Conservation (phyloP, 169 alveolate genomes). For the Eimeria brunetti region DNA sequence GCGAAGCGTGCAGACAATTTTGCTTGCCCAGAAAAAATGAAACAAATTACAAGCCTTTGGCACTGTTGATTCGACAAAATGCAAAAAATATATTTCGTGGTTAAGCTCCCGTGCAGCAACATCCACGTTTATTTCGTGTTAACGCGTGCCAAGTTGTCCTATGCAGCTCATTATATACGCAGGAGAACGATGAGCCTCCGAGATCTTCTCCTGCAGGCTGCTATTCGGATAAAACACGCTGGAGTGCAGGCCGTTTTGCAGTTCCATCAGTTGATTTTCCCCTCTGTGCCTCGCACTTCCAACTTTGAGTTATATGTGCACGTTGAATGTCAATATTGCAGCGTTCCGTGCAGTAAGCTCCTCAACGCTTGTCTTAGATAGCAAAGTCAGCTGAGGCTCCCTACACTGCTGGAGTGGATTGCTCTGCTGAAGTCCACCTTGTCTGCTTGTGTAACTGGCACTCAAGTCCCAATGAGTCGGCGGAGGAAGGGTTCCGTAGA, state of each 20-base stretch:
- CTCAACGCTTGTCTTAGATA: not conserved
- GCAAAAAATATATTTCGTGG: not conserved
- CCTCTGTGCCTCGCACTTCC: not conserved
- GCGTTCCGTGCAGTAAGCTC: not conserved
- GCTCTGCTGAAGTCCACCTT: conserved; percentile 59
- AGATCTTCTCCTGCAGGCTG: not conserved
- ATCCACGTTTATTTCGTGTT: not conserved
- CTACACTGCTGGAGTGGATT: not conserved
- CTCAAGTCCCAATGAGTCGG: conserved; percentile 1
- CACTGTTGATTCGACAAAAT: not conserved
- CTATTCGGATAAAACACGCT: not conserved
- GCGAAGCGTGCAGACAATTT: not conserved
- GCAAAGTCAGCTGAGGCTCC: not conserved
- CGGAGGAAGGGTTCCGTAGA: not conserved
- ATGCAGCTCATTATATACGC: not conserved
- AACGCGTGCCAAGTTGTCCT: not conserved
- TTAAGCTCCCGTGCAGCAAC: not conserved
- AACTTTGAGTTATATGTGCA: not conserved
- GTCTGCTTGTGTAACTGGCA: conserved; percentile 47
- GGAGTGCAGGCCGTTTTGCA: not conserved
- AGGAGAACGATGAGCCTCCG: not conserved
- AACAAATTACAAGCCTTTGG: not conserved
- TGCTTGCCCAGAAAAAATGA: not conserved
- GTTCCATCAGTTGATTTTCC: not conserved
- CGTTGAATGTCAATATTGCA: not conserved